Conservation (phyloP, 1,139 yeast genomes). For the Pneumocystis canis region DNA sequence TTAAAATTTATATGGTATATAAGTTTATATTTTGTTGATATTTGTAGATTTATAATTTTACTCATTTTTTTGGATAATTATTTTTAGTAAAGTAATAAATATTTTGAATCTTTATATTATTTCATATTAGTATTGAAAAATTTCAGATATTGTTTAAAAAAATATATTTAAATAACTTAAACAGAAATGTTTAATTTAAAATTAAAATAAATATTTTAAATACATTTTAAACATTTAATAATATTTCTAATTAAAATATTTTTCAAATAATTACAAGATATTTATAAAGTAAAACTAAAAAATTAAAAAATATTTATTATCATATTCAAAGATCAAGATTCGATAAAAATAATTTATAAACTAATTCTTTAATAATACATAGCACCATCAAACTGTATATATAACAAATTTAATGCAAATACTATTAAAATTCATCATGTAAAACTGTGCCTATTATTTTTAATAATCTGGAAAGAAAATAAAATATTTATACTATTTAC, state of each 20-base stretch:
- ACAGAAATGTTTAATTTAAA: no score
- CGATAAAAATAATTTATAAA: neutral
- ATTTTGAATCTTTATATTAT: neutral
- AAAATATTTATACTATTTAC: neutral
- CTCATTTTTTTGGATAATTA: no score
- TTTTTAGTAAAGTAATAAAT: neutral
- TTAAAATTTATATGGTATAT: no score
- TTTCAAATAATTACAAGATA: neutral
- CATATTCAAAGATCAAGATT: neutral
- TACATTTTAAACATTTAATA: neutral
- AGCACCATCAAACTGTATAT: neutral
- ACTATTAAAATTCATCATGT: neutral
- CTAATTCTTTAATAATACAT: neutral
- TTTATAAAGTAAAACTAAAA: no score
- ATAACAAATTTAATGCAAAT: neutral
- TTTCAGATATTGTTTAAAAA: no score
- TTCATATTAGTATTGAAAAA: neutral
- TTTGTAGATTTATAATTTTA: no score
- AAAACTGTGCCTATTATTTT: neutral
- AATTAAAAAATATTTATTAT: no score
- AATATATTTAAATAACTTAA: no score
- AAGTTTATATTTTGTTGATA: no score
- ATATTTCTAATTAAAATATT: neutral
- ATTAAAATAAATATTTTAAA: neutral
- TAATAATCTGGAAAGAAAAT: neutral